Base-by-base conservation (phyloP, 73 alveolate genomes). In the Stentor coeruleus region DNA sequence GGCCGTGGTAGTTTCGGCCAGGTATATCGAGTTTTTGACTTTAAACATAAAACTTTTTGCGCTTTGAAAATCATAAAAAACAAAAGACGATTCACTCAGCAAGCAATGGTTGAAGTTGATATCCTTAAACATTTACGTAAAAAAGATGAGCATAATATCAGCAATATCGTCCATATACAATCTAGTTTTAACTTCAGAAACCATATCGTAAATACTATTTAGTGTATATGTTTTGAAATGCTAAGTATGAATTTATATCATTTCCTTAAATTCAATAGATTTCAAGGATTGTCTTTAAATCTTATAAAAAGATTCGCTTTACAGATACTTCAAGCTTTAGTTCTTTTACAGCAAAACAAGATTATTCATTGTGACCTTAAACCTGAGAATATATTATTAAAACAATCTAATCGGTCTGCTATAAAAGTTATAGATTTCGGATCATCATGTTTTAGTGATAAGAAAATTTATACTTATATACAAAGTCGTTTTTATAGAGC, bases 1-100 rank as follows among this genome's bases (percentile, higher is more conserved):
- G 99, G 99, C 59, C 88, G 92, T 74, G 99, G 99, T 0, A 84
- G 98, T 0, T 96, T 92, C 84, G 99, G 99, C 26, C 84, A 76
- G 35, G 97, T 95, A 3, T 58, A 84, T 72, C 95, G 93, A 86
- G 94, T 93, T 31, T 83, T 74, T 81, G 99, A 96, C 87, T 92
- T 94, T 57, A 85, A 91, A 66, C 74, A 83, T 15, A 89, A 89
- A 37, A 95, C 87, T 76, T 85, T 59, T 75, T 92, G 89, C 14
- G 97, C 98, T 49, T 36, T 96, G 41, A 96, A 96, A 84, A 89
- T 95, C 35, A 91, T 96, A 55, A 93, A 93, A 80, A 91, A 95
- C 74, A 88, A 87, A 77, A 84, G 84, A 11, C 84, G 81, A 73
- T 91, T 85, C 35, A 83, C 88, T 38, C 84, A 93, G 37, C 86